Base-by-base conservation (phyloP, 441 rosid species). In the California macrophylla region DNA sequence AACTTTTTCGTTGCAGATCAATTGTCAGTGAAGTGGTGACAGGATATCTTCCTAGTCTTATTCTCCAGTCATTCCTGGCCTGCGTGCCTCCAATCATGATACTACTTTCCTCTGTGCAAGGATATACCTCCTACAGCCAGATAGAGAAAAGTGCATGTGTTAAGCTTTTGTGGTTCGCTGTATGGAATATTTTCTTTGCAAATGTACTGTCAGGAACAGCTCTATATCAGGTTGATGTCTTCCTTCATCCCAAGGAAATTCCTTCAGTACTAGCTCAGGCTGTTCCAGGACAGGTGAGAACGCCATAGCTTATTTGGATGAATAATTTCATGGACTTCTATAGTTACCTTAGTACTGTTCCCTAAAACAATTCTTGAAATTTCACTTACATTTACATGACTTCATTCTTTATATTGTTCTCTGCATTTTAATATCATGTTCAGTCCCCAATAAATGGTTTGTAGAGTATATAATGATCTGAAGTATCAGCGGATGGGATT, bases 21-120 rank as follows among this genome's bases (percentile, higher is more conserved):
- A 69, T 88, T 36, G 80, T 88, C 58, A 86, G 90, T 78, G 78
- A 86, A 76, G 83, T 94, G 77, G 83, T 94, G 69, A 94, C 97
- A 0, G 98, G 97, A 82, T 91, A 94, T 79, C 89, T 94, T 72
- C 98, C 98, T 4, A 91, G 92, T 84, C 86, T 93, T 36, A 73
- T 89, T 68, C 92, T 94, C 67, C 87, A 84, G 70, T 61, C 77
- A 71, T 91, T 90, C 79, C 81, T 90, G 21, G 50, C 52, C 56
- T 69, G 82, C 13, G 79, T 91, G 75, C 98, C 96, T 4, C 97
- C 96, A 0, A 47, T 82, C 68, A 87, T 94, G 96, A 74, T 88
- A 68, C 42, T 82, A 30, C 79, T 90, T 71, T 89, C 97, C 65
- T 85, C 96, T 45, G 82, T 87, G 79, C 86, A 88, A 86, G 98